Evolutionary conservation across 805 yeast species (phyloP).

Genomic region (Pichia kluyveri): DNA sequence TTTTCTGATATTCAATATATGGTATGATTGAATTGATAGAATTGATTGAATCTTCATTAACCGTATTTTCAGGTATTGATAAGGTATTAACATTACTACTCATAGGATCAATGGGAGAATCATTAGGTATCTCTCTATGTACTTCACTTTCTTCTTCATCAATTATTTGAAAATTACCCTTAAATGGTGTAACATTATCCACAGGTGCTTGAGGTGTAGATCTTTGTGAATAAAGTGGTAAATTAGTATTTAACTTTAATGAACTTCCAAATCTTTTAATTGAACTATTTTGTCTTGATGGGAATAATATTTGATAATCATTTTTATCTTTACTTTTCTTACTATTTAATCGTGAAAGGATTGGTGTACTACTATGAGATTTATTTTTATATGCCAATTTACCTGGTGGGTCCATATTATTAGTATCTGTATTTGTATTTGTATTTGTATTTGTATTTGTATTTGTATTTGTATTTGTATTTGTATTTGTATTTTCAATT

Average conservation of each 20-base stretch:
- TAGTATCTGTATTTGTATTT: not conserved
- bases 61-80: not conserved
- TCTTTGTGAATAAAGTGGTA: not conserved
- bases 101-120: too few species aligned
- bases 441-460: not conserved
- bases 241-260: not conserved
- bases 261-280: not conserved
- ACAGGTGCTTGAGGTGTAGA: not conserved
- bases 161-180: too few species aligned
- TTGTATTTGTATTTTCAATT: not conserved
- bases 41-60: not conserved
- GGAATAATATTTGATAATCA: conserved; percentile 3
- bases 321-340: not conserved
- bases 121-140: too few species aligned
- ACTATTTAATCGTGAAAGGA: not conserved
- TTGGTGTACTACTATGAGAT: not conserved
- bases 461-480: not conserved
- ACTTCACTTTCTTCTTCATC: too few species aligned
- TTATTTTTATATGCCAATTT: not conserved
- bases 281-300: not conserved
- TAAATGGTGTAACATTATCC: not conserved
- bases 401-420: not conserved
- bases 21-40: not conserved
- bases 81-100: too few species aligned
- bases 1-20: conserved; percentile 6